Evolutionary conservation across 345 rosid genomes (phyloP).

Genomic region (Lepidium africanum): DNA sequence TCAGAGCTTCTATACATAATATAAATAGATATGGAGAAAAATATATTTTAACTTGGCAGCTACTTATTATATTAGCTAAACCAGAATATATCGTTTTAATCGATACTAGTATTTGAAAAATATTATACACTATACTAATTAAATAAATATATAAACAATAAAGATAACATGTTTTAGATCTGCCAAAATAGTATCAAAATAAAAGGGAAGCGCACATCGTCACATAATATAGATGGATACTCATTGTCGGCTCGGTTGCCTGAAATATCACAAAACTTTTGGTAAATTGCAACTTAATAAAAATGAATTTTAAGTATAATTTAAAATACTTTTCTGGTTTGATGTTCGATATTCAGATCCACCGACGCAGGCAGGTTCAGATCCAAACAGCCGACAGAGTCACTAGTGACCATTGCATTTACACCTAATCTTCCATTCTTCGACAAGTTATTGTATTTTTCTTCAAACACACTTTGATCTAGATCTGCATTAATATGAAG

Average conservation of each 20-base stretch:
- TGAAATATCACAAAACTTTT: not conserved
- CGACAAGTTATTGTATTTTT: not conserved
- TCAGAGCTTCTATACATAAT: too few relatives aligned
- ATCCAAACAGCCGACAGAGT: conserved; percentile 6
- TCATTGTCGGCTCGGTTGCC: conserved; percentile 26
- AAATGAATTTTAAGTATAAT: not conserved
- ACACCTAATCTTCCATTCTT: not conserved
- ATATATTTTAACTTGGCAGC: too few relatives aligned
- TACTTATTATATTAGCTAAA: not conserved
- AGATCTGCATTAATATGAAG: not conserved
- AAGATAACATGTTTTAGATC: conserved; percentile 1
- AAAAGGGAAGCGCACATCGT: not conserved
- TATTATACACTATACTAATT: too few relatives aligned
- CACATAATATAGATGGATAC: conserved; percentile 11
- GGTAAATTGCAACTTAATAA: not conserved
- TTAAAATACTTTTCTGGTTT: not conserved
- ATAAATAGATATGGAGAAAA: too few relatives aligned
- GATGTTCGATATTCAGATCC: conserved; percentile 10
- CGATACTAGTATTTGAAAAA: not conserved
- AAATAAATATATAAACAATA: not conserved
- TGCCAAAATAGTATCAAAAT: not conserved
- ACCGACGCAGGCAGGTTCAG: conserved; percentile 21
- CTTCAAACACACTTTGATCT: not conserved
- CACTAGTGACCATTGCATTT: not conserved
- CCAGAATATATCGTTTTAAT: not conserved